Evolutionary conservation across 345 rosid genomes (phyloP).

Genomic region (Punica granatum): DNA sequence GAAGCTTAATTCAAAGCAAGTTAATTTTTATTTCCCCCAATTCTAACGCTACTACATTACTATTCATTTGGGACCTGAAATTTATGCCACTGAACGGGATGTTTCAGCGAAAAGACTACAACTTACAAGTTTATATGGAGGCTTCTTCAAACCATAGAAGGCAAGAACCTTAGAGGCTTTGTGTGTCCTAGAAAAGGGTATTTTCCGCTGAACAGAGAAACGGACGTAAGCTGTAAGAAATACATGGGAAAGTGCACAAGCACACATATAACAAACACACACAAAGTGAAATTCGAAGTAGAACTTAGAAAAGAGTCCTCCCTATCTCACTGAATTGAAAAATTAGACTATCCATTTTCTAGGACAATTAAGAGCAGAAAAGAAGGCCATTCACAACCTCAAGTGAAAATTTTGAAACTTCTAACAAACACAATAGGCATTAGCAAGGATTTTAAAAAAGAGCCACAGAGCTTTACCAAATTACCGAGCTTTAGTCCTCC

Average conservation of each 20-base stretch:
- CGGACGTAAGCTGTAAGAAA: neutral
- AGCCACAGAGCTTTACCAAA: neutral
- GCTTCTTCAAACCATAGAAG: constrained; percentile 70
- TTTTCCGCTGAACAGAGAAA: constrained; percentile 22
- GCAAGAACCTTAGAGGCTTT: constrained; percentile 42
- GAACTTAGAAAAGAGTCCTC: neutral
- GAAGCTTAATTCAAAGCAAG: neutral
- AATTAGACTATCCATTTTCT: neutral
- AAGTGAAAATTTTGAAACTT: neutral
- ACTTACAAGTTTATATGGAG: constrained; percentile 85
- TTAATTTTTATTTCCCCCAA: neutral
- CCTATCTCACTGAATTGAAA: neutral
- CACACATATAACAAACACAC: neutral
- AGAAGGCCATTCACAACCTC: neutral
- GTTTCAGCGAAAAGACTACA: neutral
- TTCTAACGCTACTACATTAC: neutral
- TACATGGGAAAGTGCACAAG: neutral
- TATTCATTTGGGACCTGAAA: neutral
- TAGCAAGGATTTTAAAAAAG: neutral
- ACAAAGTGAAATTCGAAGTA: neutral
- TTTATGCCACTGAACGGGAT: neutral
- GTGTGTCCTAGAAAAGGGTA: constrained; percentile 22
- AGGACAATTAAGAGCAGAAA: neutral
- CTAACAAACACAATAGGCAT: neutral
- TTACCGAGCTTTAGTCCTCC: neutral